Evolutionary conservation across 1,139 yeast genomes (phyloP), one percentile per base, ranked within the genome.

Genomic region (Debaryomycetaceae sp.): DNA sequence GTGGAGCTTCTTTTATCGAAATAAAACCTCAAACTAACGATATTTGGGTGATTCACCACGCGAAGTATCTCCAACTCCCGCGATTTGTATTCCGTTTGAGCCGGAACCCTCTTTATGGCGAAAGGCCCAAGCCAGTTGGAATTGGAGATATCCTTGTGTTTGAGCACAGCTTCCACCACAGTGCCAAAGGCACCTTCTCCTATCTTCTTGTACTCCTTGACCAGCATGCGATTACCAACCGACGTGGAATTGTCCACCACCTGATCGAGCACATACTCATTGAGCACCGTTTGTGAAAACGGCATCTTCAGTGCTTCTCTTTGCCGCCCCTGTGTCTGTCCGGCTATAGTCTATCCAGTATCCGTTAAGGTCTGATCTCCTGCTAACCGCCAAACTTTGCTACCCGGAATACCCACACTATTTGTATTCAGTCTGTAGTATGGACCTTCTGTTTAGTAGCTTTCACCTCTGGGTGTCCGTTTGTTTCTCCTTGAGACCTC

Each of bases 131-230:
- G 66, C 87, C 87, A 82, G 27, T 68, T 66, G 39, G 52, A 43
- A 24, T 46, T 51, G 35, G 62, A 50, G 33, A 49, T 49, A 40
- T 61, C 63, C 40, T 55, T 61, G 42, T 65, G 59, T 49, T 65
- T 68, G 48, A 81, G 68, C 49, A 80, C 78, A 0, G 95, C 91
- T 59, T 85, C 90, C 9, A 84, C 84, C 20, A 86, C 95, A 1
- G 89, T 84, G 39, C 95, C 95, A 59, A 86, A 86, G 3, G 95
- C 93, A 35, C 95, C 95, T 62, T 85, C 89, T 5, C 95, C 95
- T 41, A 86, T 84, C 55, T 81, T 80, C 51, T 83, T 82, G 60
- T 83, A 81, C 57, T 86, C 93, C 51, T 77, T 80, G 24, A 86
- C 78, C 37, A 81, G 67, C 93, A 86, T 86, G 47, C 81, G 78